Evolutionary conservation across 2,329 filamentous ascomycete genomes (phyloP).

Genomic region (Pseudocercospora pini-densiflorae): DNA sequence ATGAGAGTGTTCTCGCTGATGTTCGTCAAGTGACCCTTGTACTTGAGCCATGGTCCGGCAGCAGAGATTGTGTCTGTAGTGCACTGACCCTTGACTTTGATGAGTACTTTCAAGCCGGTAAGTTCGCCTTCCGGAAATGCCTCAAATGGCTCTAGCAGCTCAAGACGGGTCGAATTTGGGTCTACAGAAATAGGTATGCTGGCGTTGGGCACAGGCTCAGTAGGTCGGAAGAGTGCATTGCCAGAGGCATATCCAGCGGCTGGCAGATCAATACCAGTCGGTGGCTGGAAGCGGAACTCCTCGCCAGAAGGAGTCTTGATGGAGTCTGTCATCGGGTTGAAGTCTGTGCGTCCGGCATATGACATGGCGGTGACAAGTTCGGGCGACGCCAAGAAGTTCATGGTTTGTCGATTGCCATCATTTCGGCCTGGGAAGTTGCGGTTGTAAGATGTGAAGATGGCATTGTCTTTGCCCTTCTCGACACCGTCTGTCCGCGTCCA

Average conservation of each 20-base stretch:
- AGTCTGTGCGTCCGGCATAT: constrained; percentile 88
- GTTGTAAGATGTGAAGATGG: constrained; percentile 97
- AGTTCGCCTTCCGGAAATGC: constrained; percentile 78
- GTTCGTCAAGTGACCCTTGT: constrained; percentile 98
- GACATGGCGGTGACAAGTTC: constrained; percentile 97
- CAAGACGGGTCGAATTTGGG: constrained; percentile 86
- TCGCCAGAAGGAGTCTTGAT: constrained; percentile 79
- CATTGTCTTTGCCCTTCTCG: constrained; percentile 83
- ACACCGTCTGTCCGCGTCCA: constrained; percentile 92
- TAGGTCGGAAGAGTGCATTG: constrained; percentile 73
- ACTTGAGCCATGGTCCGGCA: constrained; percentile 96
- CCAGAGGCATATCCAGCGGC: constrained; percentile 80
- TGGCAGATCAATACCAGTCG: constrained; percentile 63
- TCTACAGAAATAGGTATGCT: constrained; percentile 75
- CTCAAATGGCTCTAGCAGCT: constrained; percentile 86
- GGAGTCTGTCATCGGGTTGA: constrained; percentile 92
- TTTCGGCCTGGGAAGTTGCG: constrained; percentile 97
- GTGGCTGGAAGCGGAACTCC: constrained; percentile 81
- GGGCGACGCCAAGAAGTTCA: constrained; percentile 98
- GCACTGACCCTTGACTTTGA: constrained; percentile 97
- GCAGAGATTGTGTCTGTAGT: constrained; percentile 99
- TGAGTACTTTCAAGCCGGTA: constrained; percentile 78
- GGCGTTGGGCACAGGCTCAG: constrained; percentile 72
- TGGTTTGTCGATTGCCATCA: constrained; percentile 93
- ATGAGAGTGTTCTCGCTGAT: constrained; percentile 98